phyloP scores from a whole-genome alignment of 176 grass and related monocot genomes.

The Cymbopogon citratus region DNA sequence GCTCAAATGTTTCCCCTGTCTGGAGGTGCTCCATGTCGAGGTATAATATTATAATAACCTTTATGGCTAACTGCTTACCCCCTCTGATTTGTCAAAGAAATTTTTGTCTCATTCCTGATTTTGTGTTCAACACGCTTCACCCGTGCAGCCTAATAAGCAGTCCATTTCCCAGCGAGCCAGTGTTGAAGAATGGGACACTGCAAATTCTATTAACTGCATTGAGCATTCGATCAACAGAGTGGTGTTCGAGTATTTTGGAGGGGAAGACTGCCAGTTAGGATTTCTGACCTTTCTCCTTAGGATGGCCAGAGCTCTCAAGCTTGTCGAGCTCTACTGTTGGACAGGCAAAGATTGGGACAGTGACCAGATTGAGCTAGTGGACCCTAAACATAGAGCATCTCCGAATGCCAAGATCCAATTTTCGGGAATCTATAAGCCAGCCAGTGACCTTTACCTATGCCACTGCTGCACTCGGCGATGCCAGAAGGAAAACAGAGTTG shows the following conservation, averaged over 20 bases:
- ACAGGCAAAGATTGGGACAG: neutral
- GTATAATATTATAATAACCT: neutral
- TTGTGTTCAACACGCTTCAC: neutral
- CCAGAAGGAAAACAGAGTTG: constrained; percentile 21
- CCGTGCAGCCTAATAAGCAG: constrained; percentile 26
- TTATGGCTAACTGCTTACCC: neutral
- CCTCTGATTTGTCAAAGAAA: neutral
- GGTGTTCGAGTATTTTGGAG: constrained; percentile 31
- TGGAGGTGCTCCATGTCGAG: constrained; percentile 35
- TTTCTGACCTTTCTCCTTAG: constrained; percentile 36
- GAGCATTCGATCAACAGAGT: constrained; percentile 31
- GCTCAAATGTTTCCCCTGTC: constrained; percentile 47
- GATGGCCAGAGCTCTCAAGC: constrained; percentile 24
- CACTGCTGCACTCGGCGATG: constrained; percentile 34
- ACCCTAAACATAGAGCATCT: neutral
- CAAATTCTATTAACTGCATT: constrained; percentile 30
- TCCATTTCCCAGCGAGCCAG: neutral
- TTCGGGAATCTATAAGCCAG: neutral
- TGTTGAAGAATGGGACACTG: constrained; percentile 20
- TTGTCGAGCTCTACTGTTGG: constrained; percentile 23
- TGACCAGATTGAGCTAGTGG: neutral
- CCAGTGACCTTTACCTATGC: constrained; percentile 28
- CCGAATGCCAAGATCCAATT: neutral
- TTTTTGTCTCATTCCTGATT: neutral
- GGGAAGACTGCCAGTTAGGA: constrained; percentile 8